A percentile compares a stretch with the other conserved stretches of the same genome.
phyloP scores from a whole-genome alignment of 164 flowering plant genomes.

The Vitis amurensis region DNA sequence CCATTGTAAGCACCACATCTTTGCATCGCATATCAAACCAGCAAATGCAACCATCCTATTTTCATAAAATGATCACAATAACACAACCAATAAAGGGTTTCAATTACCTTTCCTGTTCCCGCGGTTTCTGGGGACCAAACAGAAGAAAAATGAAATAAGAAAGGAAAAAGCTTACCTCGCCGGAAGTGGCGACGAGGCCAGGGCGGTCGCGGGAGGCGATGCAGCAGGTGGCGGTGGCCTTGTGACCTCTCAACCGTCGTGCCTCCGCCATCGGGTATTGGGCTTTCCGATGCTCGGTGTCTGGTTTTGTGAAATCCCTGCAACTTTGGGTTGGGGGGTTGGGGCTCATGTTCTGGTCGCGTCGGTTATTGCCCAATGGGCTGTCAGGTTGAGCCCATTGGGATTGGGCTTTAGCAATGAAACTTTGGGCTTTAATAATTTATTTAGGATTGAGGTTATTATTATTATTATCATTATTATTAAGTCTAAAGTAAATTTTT shows the following conservation, averaged over 20 bases:
- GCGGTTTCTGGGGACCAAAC: not conserved
- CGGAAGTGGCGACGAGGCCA: conserved; percentile 70
- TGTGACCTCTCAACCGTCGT: conserved; percentile 79
- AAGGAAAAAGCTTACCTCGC: conserved; percentile 48
- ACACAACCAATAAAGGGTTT: not conserved
- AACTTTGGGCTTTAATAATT: too few species aligned
- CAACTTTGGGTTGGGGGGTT: too few species aligned
- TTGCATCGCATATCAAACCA: conserved; percentile 89
- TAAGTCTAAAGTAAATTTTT: too few species aligned
- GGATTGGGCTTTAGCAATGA: too few species aligned
- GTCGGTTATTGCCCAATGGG: too few species aligned
- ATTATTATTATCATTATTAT: too few species aligned
- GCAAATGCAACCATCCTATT: conserved; percentile 86
- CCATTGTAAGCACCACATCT: conserved; percentile 55
- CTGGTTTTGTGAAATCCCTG: too few species aligned
- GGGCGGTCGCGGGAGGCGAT: conserved; percentile 69
- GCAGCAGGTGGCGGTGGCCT: conserved; percentile 74
- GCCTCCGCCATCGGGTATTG: conserved; percentile 40
- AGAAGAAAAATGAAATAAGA: not conserved
- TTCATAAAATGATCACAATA: conserved; percentile 5
- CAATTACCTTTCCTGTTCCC: not conserved
- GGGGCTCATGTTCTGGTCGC: too few species aligned
- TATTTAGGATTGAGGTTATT: too few species aligned
- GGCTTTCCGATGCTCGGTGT: too few species aligned
- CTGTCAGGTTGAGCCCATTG: too few species aligned